These are phyloP conservation scores for Saccharomycopsis sp. DNA, from an alignment of 805 yeast genomes.

Conservation along the genomic window DNA sequence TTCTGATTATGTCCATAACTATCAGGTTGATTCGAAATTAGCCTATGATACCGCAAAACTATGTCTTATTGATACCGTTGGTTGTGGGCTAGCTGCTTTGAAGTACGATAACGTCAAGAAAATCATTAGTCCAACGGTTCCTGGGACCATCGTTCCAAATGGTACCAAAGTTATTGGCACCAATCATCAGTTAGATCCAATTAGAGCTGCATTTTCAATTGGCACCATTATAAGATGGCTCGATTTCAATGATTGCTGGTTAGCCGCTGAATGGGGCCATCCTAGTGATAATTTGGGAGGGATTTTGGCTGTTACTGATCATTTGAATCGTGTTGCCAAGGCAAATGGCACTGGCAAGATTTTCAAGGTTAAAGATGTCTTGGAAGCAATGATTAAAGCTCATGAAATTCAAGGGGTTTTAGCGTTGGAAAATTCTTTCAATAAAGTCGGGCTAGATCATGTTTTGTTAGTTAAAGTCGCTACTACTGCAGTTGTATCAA, in stretches of 20 bases:
- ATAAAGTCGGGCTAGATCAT: conserved; percentile 53
- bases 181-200: conserved; percentile 42
- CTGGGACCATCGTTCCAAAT: conserved; percentile 47
- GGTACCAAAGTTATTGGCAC: conserved; percentile 55
- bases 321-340: conserved; percentile 40
- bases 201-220: conserved; percentile 50
- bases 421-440: conserved; percentile 55
- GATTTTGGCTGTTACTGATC: conserved; percentile 51
- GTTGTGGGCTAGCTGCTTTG: conserved; percentile 55
- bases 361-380: conserved; percentile 43
- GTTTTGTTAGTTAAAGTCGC: conserved; percentile 54
- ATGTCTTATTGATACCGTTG: conserved; percentile 50
- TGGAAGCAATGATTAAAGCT: conserved; percentile 54
- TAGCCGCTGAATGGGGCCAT: conserved; percentile 68
- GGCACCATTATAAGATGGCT: conserved; percentile 55
- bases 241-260: conserved; percentile 59
- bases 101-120: conserved; percentile 42
- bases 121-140: conserved; percentile 50
- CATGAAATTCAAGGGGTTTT: conserved; percentile 57
- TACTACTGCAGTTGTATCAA: conserved; percentile 52
- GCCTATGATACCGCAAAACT: conserved; percentile 50
- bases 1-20: conserved; percentile 43
- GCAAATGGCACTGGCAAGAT: conserved; percentile 36
- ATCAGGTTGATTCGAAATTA: conserved; percentile 36
- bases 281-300: conserved; percentile 58